phyloP scores from a whole-genome alignment of 2,329 filamentous ascomycete species.

The Scleromitrula shiraiana region DNA sequence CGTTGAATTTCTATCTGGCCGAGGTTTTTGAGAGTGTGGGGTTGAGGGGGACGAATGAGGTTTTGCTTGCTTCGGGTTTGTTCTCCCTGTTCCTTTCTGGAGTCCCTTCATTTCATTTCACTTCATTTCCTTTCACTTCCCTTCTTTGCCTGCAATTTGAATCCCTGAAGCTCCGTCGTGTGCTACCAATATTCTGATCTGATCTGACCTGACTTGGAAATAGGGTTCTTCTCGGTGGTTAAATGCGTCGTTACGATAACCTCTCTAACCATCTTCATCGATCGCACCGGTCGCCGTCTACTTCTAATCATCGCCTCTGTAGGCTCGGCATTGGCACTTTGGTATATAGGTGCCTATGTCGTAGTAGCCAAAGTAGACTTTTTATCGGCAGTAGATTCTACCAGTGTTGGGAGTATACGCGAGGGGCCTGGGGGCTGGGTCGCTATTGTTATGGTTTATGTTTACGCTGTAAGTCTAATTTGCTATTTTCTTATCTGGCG shows the following conservation, averaged over 20 bases:
- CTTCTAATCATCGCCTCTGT: conserved; percentile 25
- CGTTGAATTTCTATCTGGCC: conserved; percentile 21
- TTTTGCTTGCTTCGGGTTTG: conserved; percentile 20
- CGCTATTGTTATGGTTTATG: conserved; percentile 20
- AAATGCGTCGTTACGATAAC: conserved; percentile 17
- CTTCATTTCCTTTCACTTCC: background rate
- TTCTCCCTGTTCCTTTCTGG: background rate
- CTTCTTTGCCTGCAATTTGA: too few relatives aligned
- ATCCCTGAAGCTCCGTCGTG: too few relatives aligned
- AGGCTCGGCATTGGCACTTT: conserved; percentile 13
- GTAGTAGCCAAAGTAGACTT: conserved; percentile 15
- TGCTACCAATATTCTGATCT: too few relatives aligned
- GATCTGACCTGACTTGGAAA: background rate
- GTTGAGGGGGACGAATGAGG: conserved; percentile 16
- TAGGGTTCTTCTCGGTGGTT: conserved; percentile 18
- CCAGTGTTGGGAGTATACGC: conserved; percentile 4
- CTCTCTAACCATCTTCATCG: conserved; percentile 51
- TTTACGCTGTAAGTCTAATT: conserved; percentile 16
- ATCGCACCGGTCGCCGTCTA: conserved; percentile 50
- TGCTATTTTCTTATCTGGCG: background rate
- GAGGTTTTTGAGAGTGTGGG: conserved; percentile 20
- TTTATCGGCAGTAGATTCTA: background rate
- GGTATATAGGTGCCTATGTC: conserved; percentile 23
- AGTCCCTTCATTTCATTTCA: background rate
- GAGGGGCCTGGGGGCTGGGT: conserved; percentile 13